phyloP scores from a whole-genome alignment of 495 filamentous ascomycete genomes.

The Podospora australis region DNA sequence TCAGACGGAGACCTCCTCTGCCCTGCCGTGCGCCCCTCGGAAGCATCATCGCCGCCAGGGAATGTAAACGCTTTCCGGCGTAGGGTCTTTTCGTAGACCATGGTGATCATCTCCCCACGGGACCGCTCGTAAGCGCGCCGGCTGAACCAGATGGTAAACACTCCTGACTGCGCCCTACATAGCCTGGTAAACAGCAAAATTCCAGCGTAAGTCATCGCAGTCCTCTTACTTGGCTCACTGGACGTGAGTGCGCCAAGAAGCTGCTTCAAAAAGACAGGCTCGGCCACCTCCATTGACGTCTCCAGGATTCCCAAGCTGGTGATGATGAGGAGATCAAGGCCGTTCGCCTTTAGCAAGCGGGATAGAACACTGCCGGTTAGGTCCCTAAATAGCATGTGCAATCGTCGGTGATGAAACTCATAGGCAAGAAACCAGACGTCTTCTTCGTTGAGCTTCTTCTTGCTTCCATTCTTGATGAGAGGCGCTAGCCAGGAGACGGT shows the following conservation, averaged over 20 bases:
- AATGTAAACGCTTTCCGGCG: slow-evolving; percentile 63
- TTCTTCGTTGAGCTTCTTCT: slow-evolving; percentile 59
- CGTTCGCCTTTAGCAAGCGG: slow-evolving; percentile 66
- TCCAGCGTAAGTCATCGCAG: slow-evolving; percentile 59
- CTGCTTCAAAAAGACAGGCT: slow-evolving; percentile 64
- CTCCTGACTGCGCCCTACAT: slow-evolving; percentile 55
- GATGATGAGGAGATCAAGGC: slow-evolving; percentile 65
- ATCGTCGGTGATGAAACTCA: slow-evolving; percentile 66
- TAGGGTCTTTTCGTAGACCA: slow-evolving; percentile 80
- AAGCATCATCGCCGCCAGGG: slow-evolving; percentile 18
- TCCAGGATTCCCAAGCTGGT: slow-evolving; percentile 55
- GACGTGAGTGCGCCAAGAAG: slow-evolving; percentile 62
- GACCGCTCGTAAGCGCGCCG: slow-evolving; percentile 69
- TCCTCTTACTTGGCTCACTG: slow-evolving; percentile 37
- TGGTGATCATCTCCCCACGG: slow-evolving; percentile 79
- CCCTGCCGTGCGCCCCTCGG: slow-evolving; percentile 3
- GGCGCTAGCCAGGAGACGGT: slow-evolving; percentile 78
- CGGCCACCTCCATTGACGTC: slow-evolving; percentile 55
- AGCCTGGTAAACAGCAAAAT: slow-evolving; percentile 55
- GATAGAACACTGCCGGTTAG: slow-evolving; percentile 63
- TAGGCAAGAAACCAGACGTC: slow-evolving; percentile 73
- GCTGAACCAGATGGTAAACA: slow-evolving; percentile 68
- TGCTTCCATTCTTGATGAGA: slow-evolving; percentile 56
- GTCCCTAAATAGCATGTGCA: slow-evolving; percentile 66
- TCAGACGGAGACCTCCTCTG: slow-evolving; percentile 12